Evolutionary conservation across 1,284 basidiomycete species (phyloP).

Genomic region (Ceratobasidium sp.): DNA sequence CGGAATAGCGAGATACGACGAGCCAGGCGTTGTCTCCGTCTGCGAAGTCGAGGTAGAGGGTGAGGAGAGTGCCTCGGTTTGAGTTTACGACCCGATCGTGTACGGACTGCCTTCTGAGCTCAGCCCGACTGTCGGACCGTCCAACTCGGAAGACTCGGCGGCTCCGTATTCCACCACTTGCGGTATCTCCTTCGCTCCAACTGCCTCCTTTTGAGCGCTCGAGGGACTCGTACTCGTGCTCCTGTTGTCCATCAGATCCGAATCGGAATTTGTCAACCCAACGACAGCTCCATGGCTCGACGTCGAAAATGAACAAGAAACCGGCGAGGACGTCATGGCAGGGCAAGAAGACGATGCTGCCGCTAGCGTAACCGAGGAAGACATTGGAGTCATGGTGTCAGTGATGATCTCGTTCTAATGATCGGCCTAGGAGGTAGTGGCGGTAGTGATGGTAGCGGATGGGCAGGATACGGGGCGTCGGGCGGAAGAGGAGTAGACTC

Average conservation of each 20-base stretch:
- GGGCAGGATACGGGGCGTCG: background rate
- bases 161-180: background rate
- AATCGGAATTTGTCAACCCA: background rate
- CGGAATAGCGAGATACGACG: background rate
- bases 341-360: background rate
- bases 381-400: background rate
- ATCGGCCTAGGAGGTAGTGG: background rate
- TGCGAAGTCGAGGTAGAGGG: background rate
- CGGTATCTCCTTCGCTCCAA: background rate
- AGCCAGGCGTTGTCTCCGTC: background rate
- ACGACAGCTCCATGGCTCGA: slow-evolving; percentile 1
- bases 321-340: background rate
- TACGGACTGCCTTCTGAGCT: background rate
- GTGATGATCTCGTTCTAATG: background rate
- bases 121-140: background rate
- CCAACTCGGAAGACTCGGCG: background rate
- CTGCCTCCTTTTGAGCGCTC: background rate
- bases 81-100: no score
- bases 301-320: background rate
- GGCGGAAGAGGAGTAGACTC: background rate
- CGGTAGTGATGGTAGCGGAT: no score
- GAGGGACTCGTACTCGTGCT: background rate
- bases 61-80: background rate
- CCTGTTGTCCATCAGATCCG: slow-evolving; percentile 16
- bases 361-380: background rate